Base-by-base conservation (phyloP, 768 basidiomycete species). In the Dacryopinax primogenitus region DNA sequence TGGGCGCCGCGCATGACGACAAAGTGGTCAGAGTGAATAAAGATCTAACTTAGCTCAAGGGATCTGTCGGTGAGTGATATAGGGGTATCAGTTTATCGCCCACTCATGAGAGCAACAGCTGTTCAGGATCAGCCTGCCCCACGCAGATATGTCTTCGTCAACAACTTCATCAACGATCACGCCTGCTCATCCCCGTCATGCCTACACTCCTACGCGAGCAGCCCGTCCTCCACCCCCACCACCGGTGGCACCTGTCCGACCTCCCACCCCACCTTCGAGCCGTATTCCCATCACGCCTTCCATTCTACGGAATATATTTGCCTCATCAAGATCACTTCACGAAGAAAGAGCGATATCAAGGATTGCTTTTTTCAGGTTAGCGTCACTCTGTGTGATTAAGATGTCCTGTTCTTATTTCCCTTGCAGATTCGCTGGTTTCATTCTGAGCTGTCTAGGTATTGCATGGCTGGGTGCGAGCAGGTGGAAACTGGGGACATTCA, bases 381-480 rank as follows among this genome's bases (percentile, higher is more conserved):
- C 32, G 26, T 28, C 51, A 3, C 26, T 28, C 4, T 4, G 11
- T 3, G 6, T 6, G 13, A 58, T 58, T 28, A 4, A 15, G 11
- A 58, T 30, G 9, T 30, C 51, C 11, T 30, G 26, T 18, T 6
- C 51, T 58, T 9, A 58, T 58, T 32, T 18, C 4, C 15, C 15
- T 13, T 7, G 4, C 18, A 58, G 51, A 58, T 58, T 58, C 32
- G 51, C 51, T 32, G 51, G 51, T 21, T 58, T 58, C 26, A 58
- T 58, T 58, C 51, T 58, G 26, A 58, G 51, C 51, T 58, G 51
- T 21, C 51, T 58, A 11, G 51, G 51, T 9, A 58, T 58, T 58
- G 51, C 51, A 6, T 58, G 51, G 51, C 30, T 58, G 13, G 51
- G 51, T 7, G 51, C 51, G 51, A 58, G 51, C 51, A 58, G 32